Percentiles rank a stretch among this genome's conserved stretches.
Conservation (phyloP, 179 eudicot species). For the Silene coronaria region DNA sequence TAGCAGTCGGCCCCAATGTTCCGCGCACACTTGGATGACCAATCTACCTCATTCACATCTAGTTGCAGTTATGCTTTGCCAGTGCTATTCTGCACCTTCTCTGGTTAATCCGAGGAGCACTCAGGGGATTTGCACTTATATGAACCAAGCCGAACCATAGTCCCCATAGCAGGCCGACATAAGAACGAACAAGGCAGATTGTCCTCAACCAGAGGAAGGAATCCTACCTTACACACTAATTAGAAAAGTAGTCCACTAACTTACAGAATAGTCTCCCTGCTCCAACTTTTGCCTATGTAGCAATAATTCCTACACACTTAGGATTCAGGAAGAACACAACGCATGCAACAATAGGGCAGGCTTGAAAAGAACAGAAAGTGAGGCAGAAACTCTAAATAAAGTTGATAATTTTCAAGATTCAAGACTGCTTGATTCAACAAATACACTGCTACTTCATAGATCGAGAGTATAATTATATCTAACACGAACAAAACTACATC, state of each 20-base stretch:
- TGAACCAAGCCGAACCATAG: not conserved
- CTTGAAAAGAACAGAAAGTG: constrained; percentile 25
- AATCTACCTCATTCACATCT: no score
- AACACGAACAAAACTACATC: not conserved
- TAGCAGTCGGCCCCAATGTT: not conserved
- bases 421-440: constrained; percentile 17
- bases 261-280: no score
- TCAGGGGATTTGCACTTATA: not conserved
- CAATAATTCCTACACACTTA: no score
- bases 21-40: not conserved
- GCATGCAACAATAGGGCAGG: constrained; percentile 14
- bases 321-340: no score
- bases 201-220: no score
- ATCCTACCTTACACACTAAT: no score
- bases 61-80: not conserved
- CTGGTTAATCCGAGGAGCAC: not conserved
- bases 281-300: no score
- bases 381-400: constrained; percentile 4
- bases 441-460: constrained; percentile 13
- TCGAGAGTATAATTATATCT: not conserved
- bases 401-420: not conserved
- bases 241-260: no score
- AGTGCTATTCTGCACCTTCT: not conserved
- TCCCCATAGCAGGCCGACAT: not conserved
- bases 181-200: no score